Base-by-base conservation (phyloP, 78 protist species). In the Mastigamoeba balamuthi region DNA sequence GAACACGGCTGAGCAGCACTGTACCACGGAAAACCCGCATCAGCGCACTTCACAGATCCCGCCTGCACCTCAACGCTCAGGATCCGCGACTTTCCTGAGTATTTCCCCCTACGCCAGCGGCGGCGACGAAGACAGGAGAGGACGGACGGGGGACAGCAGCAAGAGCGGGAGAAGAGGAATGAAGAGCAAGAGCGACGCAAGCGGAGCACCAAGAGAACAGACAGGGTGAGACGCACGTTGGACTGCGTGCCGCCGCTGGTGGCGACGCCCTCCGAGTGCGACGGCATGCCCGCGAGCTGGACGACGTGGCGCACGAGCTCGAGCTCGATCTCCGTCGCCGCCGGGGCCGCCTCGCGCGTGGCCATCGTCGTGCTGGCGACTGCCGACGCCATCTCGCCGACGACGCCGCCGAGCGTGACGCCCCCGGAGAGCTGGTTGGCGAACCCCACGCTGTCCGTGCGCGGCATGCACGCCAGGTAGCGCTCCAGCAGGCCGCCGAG, bases 331-430 rank as follows among this genome's bases (percentile, higher is more conserved):
- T 69, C 30, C 10, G 77, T 63, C 28, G 44, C 2, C 36, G 69
- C 78, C 30, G 84, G 84, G 25, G 78, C 70, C 8, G 40, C 72
- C 8, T 53, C 84, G 42, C 36, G 69, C 25, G 84, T 79, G 40
- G 48, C 33, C 41, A 79, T 38, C 17, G 74, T 25, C 23, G 77
- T 40, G 41, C 69, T 79, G 9, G 58, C 41, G 3, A n/a, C 43
- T 0, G 74, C 25, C 17, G 74, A 17, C 30, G 69, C 28, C 39
- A 71, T 7, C 27, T 72, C 84, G 2, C 37, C 78, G 3, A 79
- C 37, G 27, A 63, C 35, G 4, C 75, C 63, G 3, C 4, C 58
- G 17, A 67, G 69, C 4, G 64, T 66, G 30, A n/a, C 42, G 6
- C 73, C 40, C 2, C 69, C 64, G 17, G 2, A 79, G 25, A 72